phyloP scores from a whole-genome alignment of 306 rosid genomes.

The Vigna mungo region DNA sequence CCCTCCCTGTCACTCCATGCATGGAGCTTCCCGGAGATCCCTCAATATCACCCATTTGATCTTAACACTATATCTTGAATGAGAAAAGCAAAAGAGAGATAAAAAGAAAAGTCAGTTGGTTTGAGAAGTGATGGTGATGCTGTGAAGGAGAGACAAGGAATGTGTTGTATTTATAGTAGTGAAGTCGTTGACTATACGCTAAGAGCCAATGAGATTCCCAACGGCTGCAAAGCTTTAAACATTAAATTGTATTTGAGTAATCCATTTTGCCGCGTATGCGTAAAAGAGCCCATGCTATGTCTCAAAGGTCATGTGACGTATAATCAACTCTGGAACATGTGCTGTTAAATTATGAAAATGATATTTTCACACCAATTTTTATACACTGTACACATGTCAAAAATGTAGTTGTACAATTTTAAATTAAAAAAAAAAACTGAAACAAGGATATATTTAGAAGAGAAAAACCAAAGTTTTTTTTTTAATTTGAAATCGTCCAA shows the following conservation, averaged over 20 bases:
- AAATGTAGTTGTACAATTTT: too few relatives aligned
- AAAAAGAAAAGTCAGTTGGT: neutral
- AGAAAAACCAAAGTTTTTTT: too few relatives aligned
- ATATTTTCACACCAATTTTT: too few relatives aligned
- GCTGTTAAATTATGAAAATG: neutral
- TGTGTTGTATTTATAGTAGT: slow-evolving; percentile 52
- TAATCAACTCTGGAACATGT: neutral
- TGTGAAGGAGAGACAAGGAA: slow-evolving; percentile 18
- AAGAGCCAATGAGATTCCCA: slow-evolving; percentile 48
- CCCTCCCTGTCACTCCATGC: slow-evolving; percentile 93
- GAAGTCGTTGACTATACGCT: slow-evolving; percentile 55
- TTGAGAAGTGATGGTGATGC: neutral
- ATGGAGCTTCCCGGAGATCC: slow-evolving; percentile 95
- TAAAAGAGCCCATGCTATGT: slow-evolving; percentile 54
- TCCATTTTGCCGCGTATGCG: slow-evolving; percentile 66
- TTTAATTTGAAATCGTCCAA: too few relatives aligned
- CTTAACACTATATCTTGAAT: neutral
- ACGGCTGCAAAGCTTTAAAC: neutral
- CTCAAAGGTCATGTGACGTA: slow-evolving; percentile 68
- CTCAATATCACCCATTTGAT: slow-evolving; percentile 50
- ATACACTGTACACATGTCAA: too few relatives aligned
- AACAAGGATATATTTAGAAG: too few relatives aligned
- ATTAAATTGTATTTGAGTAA: neutral
- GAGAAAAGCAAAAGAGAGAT: too few relatives aligned
- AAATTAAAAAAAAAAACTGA: too few relatives aligned